These are phyloP conservation scores for Colletotrichum liriopes DNA, from an alignment of 2,329 filamentous ascomycete genomes.

Conservation along the genomic window DNA sequence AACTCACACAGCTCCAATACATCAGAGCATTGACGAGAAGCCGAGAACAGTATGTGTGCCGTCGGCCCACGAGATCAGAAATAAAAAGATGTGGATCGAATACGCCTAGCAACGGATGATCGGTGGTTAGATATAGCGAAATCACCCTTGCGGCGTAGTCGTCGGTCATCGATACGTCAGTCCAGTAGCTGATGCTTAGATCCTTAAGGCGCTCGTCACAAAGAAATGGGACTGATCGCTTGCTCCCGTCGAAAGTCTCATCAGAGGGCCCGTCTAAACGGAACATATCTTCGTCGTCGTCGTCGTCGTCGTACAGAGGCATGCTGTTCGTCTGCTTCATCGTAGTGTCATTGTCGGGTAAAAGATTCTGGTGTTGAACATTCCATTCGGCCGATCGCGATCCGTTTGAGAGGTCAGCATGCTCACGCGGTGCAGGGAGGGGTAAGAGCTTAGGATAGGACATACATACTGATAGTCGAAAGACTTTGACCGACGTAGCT, in stretches of 20 bases:
- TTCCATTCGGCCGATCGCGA: not conserved
- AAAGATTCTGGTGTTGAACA: not conserved
- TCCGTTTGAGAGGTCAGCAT: not conserved
- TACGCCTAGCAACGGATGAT: slow-evolving; percentile 55
- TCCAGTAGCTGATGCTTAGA: slow-evolving; percentile 54
- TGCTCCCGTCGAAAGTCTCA: not conserved
- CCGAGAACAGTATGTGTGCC: slow-evolving; percentile 50
- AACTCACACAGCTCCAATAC: slow-evolving; percentile 54
- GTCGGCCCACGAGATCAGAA: slow-evolving; percentile 48
- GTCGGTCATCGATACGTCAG: slow-evolving; percentile 50
- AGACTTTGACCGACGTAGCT: slow-evolving; percentile 19
- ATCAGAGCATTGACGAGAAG: slow-evolving; percentile 55
- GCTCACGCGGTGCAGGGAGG: not conserved
- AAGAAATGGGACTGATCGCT: slow-evolving; percentile 30
- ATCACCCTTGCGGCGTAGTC: slow-evolving; percentile 52
- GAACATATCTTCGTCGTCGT: not conserved
- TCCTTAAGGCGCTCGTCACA: slow-evolving; percentile 50
- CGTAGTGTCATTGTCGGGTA: not conserved
- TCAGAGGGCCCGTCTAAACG: not conserved
- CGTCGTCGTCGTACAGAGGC: not conserved
- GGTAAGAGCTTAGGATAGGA: not conserved
- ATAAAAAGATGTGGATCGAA: slow-evolving; percentile 56
- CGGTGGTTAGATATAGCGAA: slow-evolving; percentile 56
- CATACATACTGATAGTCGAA: slow-evolving; percentile 35
- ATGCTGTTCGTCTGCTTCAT: not conserved